Base-by-base conservation (phyloP, 73 alveolate genomes). In the Uronychia binucleata region DNA sequence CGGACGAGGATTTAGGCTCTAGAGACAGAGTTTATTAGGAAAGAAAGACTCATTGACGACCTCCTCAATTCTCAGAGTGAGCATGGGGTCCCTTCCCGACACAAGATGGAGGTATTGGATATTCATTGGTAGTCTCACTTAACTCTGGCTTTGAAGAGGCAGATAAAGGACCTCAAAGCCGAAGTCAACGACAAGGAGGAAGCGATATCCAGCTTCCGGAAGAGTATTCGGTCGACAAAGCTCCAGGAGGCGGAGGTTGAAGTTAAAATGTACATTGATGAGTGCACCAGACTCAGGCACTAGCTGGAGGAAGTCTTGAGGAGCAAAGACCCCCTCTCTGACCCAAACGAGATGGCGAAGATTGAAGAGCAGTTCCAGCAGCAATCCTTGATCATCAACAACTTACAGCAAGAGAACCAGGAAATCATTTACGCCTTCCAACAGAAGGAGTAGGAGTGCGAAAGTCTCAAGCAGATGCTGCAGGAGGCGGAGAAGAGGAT, bases 211-310 rank as follows among this genome's bases (percentile, higher is more conserved):
- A n/a, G 77, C 34, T 86, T 91, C 1, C 88, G 74, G 81, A 90
- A 90, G 59, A 80, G 80, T 35, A 84, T 91, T 30, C 90, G 82
- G 77, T 35, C 81, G 30, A 90, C 97, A 0, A 90, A 80, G 80
- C 31, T 78, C 0, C 78, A 58, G 0, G 97, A 93, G 74, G 26
- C 86, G 0, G 97, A 93, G 30, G 83, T 83, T 0, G 97, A 93
- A 82, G 34, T 86, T 58, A 90, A 90, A 58, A 33, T 78, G 86
- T 93, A 89, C 60, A 79, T 91, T 14, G 97, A 93, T 77, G 97
- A 93, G 77, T 93, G 97, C 81, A 77, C 88, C 25, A 80, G 97
- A 74, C 91, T 93, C 30, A 80, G 93, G 74, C 85, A 67, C n/a
- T 30, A 60, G 76, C 86, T 83, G n/a, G 91, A 90, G 75, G 96